Base-by-base conservation (phyloP, 2,329 filamentous ascomycete species). In the Hymenoscyphus infarciens region DNA sequence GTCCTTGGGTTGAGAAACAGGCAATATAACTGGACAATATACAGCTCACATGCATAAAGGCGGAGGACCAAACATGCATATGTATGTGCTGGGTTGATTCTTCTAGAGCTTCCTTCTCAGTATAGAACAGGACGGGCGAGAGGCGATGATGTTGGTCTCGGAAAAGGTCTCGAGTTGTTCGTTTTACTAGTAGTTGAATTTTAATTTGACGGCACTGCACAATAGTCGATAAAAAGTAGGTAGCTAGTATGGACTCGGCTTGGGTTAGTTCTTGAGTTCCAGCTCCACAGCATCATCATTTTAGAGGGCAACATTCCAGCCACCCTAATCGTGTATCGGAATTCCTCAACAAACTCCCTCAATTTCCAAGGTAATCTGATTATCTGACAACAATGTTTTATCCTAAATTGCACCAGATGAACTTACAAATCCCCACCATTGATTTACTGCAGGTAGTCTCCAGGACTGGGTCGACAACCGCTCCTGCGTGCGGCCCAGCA, bases 1-100 rank as follows among this genome's bases (percentile, higher is more conserved):
- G 57, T 49, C 13, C 25, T 33, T 59, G 45, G 60, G 42, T 52
- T 15, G 60, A 57, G 29, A 56, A 61, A 16, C n/a, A 38, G 11
- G 38, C 45, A 29, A 31, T 27, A 38, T 59, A 56, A 59, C 42
- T 62, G 61, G 49, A 19, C 27, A 16, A 33, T 55, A 29, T 39
- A 56, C 27, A 56, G 49, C 49, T 56, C 52, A 42, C 49, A 55
- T 60, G 59, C 59, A 42, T 29, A 45, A 8, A 22, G 15, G 10
- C n/a, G 19, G 10, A 25, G 38, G 22, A 45, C 25, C 31, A 27
- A 49, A 25, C 13, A 1, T 52, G 57, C 57, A 59, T 59, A 33
- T 52, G 57, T 59, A 49, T 49, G 42, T 49, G 3, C n/a, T 11
- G 3, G 42, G 19, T 49, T 22, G n/a, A 22, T 49, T 49, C 8